phyloP scores from a whole-genome alignment of 257 asterid species.

The Salvia miltiorrhiza region DNA sequence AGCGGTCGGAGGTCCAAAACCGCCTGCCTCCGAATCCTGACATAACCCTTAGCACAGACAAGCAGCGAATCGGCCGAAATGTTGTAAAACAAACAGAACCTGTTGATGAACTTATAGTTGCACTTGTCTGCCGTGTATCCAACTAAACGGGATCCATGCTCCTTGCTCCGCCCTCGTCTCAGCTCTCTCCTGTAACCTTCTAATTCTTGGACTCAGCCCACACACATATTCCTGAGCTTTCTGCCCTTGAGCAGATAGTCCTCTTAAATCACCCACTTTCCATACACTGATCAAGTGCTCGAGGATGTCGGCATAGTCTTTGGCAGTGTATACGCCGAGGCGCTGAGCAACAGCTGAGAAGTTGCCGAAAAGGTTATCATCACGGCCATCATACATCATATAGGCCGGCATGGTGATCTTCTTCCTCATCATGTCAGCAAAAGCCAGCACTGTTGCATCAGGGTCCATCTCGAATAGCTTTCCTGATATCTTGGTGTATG shows the following conservation, averaged over 20 bases:
- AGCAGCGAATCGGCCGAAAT: not conserved
- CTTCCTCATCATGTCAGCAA: slow-evolving; percentile 73
- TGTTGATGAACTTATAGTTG: slow-evolving; percentile 30
- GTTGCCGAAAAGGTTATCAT: slow-evolving; percentile 49
- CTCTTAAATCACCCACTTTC: slow-evolving; percentile 45
- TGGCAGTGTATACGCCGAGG: slow-evolving; percentile 53
- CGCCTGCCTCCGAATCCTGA: not conserved
- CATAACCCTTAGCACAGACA: not conserved
- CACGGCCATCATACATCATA: slow-evolving; percentile 63
- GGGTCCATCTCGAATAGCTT: slow-evolving; percentile 63
- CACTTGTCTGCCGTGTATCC: slow-evolving; percentile 53
- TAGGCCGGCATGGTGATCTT: slow-evolving; percentile 65
- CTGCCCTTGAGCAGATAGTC: slow-evolving; percentile 46
- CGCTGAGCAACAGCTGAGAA: slow-evolving; percentile 63
- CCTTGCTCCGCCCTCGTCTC: slow-evolving; percentile 43
- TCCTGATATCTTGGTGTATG: slow-evolving; percentile 57
- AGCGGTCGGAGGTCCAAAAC: too few species aligned
- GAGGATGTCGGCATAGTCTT: slow-evolving; percentile 56
- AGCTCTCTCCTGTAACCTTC: slow-evolving; percentile 54
- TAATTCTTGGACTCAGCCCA: slow-evolving; percentile 47
- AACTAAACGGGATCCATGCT: slow-evolving; percentile 46
- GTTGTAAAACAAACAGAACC: too few species aligned
- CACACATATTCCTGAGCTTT: slow-evolving; percentile 61
- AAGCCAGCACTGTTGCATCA: slow-evolving; percentile 48
- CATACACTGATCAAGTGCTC: slow-evolving; percentile 53